Conservation (phyloP, 108 stramenopile species). For the Pseudonitzschia multiseries region DNA sequence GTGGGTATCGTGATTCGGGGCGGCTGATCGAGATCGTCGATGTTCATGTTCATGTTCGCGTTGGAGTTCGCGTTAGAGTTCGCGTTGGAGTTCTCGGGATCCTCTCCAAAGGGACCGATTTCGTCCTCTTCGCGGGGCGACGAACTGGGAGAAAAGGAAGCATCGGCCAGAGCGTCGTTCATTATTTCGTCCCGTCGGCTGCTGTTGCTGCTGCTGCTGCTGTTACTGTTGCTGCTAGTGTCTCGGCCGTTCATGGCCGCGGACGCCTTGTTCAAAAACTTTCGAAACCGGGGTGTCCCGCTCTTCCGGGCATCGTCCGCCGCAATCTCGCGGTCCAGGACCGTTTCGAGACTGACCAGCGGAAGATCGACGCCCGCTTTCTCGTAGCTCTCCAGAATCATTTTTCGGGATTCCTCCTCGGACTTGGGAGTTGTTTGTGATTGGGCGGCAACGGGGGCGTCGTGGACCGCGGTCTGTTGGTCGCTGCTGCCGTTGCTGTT, state of each 20-base stretch:
- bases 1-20: no score
- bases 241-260: background rate
- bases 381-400: slow-evolving; percentile 8
- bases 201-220: background rate
- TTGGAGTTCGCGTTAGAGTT: no score
- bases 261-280: background rate
- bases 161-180: background rate
- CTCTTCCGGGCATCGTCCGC: background rate
- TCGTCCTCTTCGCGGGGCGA: background rate
- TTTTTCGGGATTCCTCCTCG: slow-evolving; percentile 1
- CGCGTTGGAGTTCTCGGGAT: no score
- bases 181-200: background rate
- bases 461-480: background rate
- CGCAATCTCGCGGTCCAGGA: slow-evolving; percentile 11
- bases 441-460: no score
- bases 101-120: background rate
- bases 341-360: slow-evolving; percentile 7
- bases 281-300: background rate
- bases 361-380: slow-evolving; percentile 10
- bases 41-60: no score
- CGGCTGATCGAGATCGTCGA: no score
- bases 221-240: no score
- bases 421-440: background rate
- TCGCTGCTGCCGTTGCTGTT: background rate
- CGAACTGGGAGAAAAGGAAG: background rate